These are phyloP conservation scores for Calonectria pseudoreteaudii DNA, from an alignment of 2,329 filamentous ascomycete species.

Conservation along the genomic window DNA sequence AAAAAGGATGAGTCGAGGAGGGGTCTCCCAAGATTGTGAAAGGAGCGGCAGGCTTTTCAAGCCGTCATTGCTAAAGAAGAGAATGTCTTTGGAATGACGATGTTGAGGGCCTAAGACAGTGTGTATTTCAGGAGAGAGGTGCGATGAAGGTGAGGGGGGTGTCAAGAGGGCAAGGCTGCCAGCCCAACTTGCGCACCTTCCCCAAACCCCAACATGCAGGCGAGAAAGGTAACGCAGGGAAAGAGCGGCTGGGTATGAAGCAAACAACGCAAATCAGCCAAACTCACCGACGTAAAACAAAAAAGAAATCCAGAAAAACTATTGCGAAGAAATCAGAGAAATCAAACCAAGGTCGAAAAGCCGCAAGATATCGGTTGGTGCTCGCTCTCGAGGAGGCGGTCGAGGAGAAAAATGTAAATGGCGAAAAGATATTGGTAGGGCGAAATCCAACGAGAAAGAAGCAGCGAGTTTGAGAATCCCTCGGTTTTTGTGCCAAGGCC, in stretches of 20 bases:
- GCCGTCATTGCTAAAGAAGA: constrained; percentile 24
- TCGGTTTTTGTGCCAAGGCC: not conserved
- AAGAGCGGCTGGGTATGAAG: not conserved
- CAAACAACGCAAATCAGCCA: not conserved
- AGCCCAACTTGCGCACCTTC: not conserved
- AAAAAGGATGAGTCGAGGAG: constrained; percentile 9
- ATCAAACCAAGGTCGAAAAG: not conserved
- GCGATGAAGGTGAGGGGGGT: constrained; percentile 20
- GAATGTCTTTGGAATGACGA: constrained; percentile 12
- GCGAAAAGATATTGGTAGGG: not conserved
- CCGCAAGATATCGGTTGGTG: not conserved
- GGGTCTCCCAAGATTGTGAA: constrained; percentile 21
- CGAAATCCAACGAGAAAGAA: not conserved
- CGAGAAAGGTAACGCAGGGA: not conserved
- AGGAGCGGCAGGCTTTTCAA: constrained; percentile 30
- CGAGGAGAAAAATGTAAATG: not conserved
- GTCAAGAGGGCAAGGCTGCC: not conserved
- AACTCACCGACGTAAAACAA: not conserved
- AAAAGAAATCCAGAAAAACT: constrained; percentile 5
- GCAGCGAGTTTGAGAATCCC: not conserved
- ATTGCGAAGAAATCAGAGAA: constrained; percentile 1
- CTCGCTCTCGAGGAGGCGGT: not conserved
- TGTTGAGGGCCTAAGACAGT: not conserved
- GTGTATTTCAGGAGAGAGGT: constrained; percentile 6
- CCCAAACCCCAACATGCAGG: not conserved